Evolutionary conservation across 495 filamentous ascomycete genomes (phyloP).

Genomic region (Daldinia vernicosa): DNA sequence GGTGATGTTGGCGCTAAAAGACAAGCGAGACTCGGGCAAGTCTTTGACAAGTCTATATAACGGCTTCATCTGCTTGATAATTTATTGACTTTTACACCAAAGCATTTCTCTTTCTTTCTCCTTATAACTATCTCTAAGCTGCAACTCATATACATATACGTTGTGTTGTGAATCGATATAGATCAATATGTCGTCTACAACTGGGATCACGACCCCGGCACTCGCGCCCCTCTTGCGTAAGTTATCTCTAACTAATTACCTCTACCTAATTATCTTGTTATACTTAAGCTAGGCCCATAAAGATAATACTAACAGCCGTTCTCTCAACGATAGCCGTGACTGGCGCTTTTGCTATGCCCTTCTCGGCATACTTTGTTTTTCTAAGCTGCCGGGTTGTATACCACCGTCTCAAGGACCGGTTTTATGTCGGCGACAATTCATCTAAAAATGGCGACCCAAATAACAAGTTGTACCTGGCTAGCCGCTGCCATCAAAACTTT

Average conservation of each 20-base stretch:
- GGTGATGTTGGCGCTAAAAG: neutral
- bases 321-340: constrained; percentile 47
- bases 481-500: constrained; percentile 54
- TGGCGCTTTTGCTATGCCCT: constrained; percentile 57
- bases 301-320: constrained; percentile 7
- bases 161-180: neutral
- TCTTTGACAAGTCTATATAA: neutral
- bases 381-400: constrained; percentile 53
- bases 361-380: constrained; percentile 55
- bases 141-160: neutral
- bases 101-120: neutral
- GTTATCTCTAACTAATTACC: constrained; percentile 4
- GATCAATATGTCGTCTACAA: constrained; percentile 23
- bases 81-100: neutral
- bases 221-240: constrained; percentile 37
- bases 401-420: constrained; percentile 48
- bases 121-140: neutral
- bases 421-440: constrained; percentile 47
- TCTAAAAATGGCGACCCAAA: constrained; percentile 26
- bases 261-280: neutral
- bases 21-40: neutral
- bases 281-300: neutral
- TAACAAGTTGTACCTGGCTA: constrained; percentile 46
- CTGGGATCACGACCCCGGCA: constrained; percentile 18
- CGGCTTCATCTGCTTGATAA: neutral